These are phyloP conservation scores for Neonectria punicea DNA, from an alignment of 2,329 filamentous ascomycete species.

Conservation along the genomic window DNA sequence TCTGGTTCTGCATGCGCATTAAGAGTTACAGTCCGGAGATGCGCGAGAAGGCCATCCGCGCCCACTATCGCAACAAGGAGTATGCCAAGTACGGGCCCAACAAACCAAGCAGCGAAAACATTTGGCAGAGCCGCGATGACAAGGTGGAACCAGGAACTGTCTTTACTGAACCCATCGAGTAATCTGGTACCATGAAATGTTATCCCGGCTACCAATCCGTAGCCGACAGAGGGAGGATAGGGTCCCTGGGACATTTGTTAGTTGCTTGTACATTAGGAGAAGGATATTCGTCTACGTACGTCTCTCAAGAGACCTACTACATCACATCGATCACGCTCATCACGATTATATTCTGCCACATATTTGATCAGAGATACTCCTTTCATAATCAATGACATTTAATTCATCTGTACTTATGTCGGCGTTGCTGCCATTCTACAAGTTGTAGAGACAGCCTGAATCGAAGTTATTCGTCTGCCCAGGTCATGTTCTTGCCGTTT, in stretches of 20 bases:
- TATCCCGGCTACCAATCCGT: not conserved
- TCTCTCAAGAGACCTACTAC: not conserved
- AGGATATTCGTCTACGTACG: not conserved
- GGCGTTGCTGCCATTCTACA: too few species aligned
- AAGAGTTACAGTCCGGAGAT: conserved; percentile 69
- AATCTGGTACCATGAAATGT: conserved; percentile 31
- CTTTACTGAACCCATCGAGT: conserved; percentile 56
- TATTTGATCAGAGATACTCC: conserved; percentile 2
- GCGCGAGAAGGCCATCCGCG: conserved; percentile 70
- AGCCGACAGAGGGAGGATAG: not conserved
- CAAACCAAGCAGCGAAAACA: conserved; percentile 81
- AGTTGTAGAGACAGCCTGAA: too few species aligned
- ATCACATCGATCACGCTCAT: not conserved
- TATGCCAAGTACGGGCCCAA: conserved; percentile 71
- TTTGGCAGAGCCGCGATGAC: conserved; percentile 81
- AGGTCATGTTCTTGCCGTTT: too few species aligned
- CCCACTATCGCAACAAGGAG: conserved; percentile 75
- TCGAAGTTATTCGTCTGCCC: too few species aligned
- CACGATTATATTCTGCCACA: not conserved
- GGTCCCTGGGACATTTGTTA: not conserved
- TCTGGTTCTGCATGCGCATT: conserved; percentile 97
- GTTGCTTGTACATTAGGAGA: conserved; percentile 16
- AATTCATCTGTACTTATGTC: not conserved
- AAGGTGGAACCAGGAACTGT: conserved; percentile 62
- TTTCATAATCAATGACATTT: conserved; percentile 1